Evolutionary conservation across 1,284 basidiomycete species (phyloP), one percentile per base, ranked within the genome.

Genomic region (Violaceomyces palustris): DNA sequence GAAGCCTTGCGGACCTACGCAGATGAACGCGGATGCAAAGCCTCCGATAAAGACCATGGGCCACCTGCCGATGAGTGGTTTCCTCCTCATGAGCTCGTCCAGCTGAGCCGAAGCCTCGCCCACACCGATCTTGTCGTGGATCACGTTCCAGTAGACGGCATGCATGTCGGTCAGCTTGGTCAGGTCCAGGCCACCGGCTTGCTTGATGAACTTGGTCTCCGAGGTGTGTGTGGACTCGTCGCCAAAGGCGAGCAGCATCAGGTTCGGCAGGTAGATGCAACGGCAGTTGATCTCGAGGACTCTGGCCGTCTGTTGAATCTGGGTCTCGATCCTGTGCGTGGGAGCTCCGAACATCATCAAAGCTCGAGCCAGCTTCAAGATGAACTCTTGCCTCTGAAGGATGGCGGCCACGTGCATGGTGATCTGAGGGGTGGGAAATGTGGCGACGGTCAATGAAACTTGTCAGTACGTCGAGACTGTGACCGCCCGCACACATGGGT

Each of bases 261-360:
- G 79, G 46, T 87, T 86, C 4, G 90, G 89, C 30, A 93, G 77
- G 73, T 91, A 90, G 75, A 93, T 81, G 75, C 87, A 86, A 56
- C 83, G 86, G 56, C 87, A 79, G 67, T 85, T 81, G 61, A 92
- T 80, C 64, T 92, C 88, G 33, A 94, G 80, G 15, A 92, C 88
- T 5, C 81, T 81, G 11, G 85, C 88, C 3, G 89, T 90, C 21
- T 85, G 83, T 73, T 86, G 84, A 59, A 93, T 85, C 73, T 92
- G 89, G 6, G 87, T 81, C 68, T 86, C 87, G 34, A 93, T 79
- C 35, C 89, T 83, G 74, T 93, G 88, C 2, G 84, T 83, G n/a
- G 90, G 89, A 2, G 84, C 87, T 29, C 88, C 88, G 61, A 91
- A 93, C 88, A 91, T 91, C 88, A 93, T 92, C 78, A 94, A 81